Evolutionary conservation across 2,329 filamentous ascomycete species (phyloP).

Genomic region (Alternaria sp.): DNA sequence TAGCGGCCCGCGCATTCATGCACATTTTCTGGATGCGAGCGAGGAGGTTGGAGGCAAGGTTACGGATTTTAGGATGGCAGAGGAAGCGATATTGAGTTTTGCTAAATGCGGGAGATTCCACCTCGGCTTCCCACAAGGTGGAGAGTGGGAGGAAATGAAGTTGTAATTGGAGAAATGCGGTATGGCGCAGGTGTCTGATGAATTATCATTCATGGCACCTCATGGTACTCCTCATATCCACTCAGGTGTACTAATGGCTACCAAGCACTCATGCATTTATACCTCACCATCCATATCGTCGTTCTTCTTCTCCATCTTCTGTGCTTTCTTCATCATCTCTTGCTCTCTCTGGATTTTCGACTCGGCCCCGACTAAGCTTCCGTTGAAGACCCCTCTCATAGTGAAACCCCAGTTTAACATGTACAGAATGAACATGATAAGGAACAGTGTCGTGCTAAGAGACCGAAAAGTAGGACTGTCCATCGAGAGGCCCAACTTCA

Average conservation of each 20-base stretch:
- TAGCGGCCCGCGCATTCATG: conserved; percentile 52
- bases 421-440: background rate
- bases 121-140: conserved; percentile 54
- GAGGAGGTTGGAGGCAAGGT: conserved; percentile 50
- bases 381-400: background rate
- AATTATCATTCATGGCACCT: background rate
- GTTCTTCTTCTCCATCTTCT: background rate
- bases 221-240: background rate
- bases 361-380: background rate
- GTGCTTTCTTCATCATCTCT: background rate
- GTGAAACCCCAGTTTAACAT: background rate
- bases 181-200: background rate
- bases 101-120: conserved; percentile 55
- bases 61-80: conserved; percentile 49
- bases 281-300: background rate
- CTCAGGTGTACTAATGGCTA: background rate
- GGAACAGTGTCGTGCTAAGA: background rate
- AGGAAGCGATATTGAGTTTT: conserved; percentile 49
- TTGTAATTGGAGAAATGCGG: background rate
- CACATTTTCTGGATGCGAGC: conserved; percentile 44
- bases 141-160: conserved; percentile 51
- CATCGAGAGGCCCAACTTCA: background rate
- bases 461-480: no score
- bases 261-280: background rate
- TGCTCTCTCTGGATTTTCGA: background rate